Base-by-base conservation (phyloP, 345 rosid genomes). In the Clarkia xantiana region DNA sequence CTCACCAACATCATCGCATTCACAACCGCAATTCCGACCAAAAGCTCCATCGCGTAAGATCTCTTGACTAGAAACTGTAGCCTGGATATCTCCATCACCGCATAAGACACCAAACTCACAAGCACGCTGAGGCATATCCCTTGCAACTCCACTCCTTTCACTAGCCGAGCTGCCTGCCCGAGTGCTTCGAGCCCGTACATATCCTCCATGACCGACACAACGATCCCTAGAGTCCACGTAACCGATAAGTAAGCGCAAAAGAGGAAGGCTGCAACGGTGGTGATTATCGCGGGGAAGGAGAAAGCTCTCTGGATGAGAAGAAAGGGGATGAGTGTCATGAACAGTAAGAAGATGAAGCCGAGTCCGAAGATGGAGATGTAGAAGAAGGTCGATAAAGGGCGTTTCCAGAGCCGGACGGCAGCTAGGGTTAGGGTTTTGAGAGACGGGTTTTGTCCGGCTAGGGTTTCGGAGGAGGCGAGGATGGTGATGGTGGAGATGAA, bases 161-260 rank as follows among this genome's bases (percentile, higher is more conserved):
- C 75, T 11, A 84, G 59, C 67, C 49, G 45, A 45, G 68, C 70
- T 11, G 89, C 94, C 75, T 78, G 74, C 47, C 74, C 75, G 3
- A 84, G 51, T 18, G 80, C 80, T 64, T 67, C 72, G 9, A 71
- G 58, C 43, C 94, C 89, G 18, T 52, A 54, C 19, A 53, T 72
- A 11, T 75, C 62, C 13, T 76, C 94, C 7, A 78, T 57, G 11
- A 71, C 67, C 40, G 94, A 84, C 44, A 78, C 58, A 18, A 84
- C 76, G 25, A 74, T 1, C 11, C 83, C 78, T 11, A 76, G 42
- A 18, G 20, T 36, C 94, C 80, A 84, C 14, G 52, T 67, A 1
- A 78, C 67, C 23, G 71, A 53, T n/a, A 78, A 16, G 53, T 70
- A 76, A 3, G 45, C 2, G 16, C 65, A 59, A 44, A 76, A 58